Percentiles rank a stretch among this genome's conserved stretches.
Evolutionary conservation across 208 protist species (phyloP).

Genomic region (Crithidia expoeki): DNA sequence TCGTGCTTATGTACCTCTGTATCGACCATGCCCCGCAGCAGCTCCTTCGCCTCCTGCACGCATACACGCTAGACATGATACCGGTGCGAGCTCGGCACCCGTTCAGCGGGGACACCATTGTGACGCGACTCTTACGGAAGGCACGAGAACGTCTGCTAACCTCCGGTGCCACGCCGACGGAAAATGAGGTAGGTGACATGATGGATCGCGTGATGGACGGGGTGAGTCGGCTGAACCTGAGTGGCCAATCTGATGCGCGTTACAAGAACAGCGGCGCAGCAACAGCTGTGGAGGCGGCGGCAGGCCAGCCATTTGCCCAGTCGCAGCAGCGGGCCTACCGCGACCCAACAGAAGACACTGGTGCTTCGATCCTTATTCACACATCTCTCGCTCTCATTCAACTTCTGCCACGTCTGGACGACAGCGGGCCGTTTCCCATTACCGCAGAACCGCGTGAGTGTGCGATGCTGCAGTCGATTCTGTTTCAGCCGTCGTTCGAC

Average conservation of each 20-base stretch:
- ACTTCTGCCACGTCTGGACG: background rate
- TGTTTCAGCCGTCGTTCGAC: conserved; percentile 42
- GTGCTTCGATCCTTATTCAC: conserved; percentile 33
- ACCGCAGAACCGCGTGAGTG: background rate
- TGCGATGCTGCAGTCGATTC: conserved; percentile 16
- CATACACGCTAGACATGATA: conserved; percentile 12
- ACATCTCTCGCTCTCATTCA: conserved; percentile 25
- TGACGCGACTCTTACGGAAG: conserved; percentile 32
- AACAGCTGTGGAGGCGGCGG: background rate
- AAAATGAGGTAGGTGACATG: conserved; percentile 23
- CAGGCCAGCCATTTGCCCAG: background rate
- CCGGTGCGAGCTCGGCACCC: conserved; percentile 29
- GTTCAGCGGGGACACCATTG: conserved; percentile 29
- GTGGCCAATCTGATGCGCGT: background rate
- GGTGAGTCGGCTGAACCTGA: background rate
- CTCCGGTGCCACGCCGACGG: conserved; percentile 14
- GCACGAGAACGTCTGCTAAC: conserved; percentile 23
- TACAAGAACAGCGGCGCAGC: background rate
- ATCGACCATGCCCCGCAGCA: conserved; percentile 33
- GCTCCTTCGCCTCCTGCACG: conserved; percentile 29
- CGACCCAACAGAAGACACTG: conserved; percentile 42
- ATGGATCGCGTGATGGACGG: conserved; percentile 19
- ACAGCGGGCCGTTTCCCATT: background rate
- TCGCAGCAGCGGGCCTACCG: conserved; percentile 16
- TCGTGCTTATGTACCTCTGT: conserved; percentile 31